Evolutionary conservation across 768 basidiomycete species (phyloP), one percentile per base, ranked within the genome.

Genomic region (Exidia glandulosa): DNA sequence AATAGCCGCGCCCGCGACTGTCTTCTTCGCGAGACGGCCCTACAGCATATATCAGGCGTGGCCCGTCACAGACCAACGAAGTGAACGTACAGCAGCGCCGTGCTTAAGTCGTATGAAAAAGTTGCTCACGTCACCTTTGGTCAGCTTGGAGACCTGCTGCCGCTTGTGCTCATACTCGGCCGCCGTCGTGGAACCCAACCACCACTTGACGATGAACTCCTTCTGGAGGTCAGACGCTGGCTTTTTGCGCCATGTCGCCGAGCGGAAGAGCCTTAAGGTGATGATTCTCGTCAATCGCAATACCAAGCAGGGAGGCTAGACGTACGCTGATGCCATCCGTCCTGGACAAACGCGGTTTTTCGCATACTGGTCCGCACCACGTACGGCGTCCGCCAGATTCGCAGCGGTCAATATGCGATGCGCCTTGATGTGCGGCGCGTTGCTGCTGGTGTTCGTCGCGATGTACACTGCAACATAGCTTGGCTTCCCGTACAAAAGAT

Each of bases 101-200:
- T 92, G 85, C 67, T 82, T 86, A 59, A 89, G 61, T 9, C 90
- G 83, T 27, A 83, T 83, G 62, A 94, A 86, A 50, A 92, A 83
- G 63, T 85, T 84, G 0, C 85, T 86, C 31, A 90, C 89, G 63
- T 88, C 79, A 2, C 91, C 91, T 69, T 89, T 91, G 1, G 82
- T 90, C 65, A 94, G 66, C 0, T 60, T 71, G 50, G 66, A 69
- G 3, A 83, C 68, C 12, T 32, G 32, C 60, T 48, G 32, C 14
- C 58, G 4, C 16, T 25, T n/a, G 30, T 59, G 34, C 48, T 70
- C 72, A 32, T 74, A 65, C 9, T 69, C 69, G 27, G 63, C 65
- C 13, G 57, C 48, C 32, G 66, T 31, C 3, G 37, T 59, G 16
- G 58, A 62, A 27, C 63, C 70, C 67, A n/a, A n/a, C 76, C 80